Evolutionary conservation across 257 asterid species (phyloP).

Genomic region (Solanum chaucha): DNA sequence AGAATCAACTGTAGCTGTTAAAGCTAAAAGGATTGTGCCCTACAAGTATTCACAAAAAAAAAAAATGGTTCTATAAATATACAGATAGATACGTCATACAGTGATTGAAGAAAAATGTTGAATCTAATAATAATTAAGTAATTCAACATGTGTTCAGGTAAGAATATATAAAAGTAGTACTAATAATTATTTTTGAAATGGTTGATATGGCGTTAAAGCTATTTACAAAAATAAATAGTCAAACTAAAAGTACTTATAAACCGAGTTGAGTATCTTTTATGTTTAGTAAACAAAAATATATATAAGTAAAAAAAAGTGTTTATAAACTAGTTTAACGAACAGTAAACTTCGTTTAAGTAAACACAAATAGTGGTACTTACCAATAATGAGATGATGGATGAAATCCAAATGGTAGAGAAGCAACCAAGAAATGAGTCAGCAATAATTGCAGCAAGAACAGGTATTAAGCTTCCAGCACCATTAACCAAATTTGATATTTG

Average conservation of each 20-base stretch:
- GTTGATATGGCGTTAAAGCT: no score
- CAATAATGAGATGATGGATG: slow-evolving; percentile 32
- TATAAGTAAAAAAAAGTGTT: neutral
- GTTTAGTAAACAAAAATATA: neutral
- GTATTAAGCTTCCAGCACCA: slow-evolving; percentile 27
- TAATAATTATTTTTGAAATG: no score
- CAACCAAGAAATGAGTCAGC: slow-evolving; percentile 48
- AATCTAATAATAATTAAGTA: no score
- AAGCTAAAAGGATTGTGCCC: slow-evolving; percentile 27
- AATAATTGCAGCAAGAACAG: slow-evolving; percentile 31
- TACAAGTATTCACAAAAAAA: neutral
- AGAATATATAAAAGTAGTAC: no score
- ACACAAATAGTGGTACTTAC: neutral
- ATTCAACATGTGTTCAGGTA: no score
- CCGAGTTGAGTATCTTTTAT: no score
- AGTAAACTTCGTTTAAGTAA: neutral
- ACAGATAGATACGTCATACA: no score
- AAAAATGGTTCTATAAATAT: no score
- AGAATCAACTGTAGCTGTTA: slow-evolving; percentile 20
- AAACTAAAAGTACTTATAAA: no score
- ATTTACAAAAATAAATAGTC: no score
- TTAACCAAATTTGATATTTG: slow-evolving; percentile 15
- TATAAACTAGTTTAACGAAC: neutral
- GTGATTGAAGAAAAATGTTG: no score
- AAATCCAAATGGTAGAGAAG: slow-evolving; percentile 33